These are phyloP conservation scores for Carex pumila DNA, from an alignment of 176 grass and related monocot species.

Conservation along the genomic window DNA sequence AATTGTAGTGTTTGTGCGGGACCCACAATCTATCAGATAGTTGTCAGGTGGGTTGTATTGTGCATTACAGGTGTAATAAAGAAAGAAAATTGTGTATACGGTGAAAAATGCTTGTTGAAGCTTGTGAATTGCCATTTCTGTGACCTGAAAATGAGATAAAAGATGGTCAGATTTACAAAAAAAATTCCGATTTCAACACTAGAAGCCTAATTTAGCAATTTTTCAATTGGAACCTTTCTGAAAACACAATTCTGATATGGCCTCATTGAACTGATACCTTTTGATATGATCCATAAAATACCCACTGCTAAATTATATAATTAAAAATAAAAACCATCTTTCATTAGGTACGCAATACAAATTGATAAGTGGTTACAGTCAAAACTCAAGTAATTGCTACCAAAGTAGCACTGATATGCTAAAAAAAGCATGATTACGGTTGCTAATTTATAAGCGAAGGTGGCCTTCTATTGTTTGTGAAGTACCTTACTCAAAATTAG, in stretches of 20 bases:
- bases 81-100: constrained; percentile 34
- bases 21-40: constrained; percentile 85
- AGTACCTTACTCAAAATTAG: neutral
- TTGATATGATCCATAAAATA: neutral
- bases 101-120: constrained; percentile 19
- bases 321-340: neutral
- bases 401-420: neutral
- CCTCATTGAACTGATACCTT: neutral
- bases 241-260: neutral
- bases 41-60: constrained; percentile 62
- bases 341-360: neutral
- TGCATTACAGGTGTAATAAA: constrained; percentile 30
- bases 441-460: neutral
- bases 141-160: constrained; percentile 33
- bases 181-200: neutral
- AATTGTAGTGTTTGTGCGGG: constrained; percentile 45
- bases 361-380: neutral
- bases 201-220: neutral
- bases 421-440: neutral
- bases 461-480: neutral
- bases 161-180: neutral
- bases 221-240: neutral
- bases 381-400: neutral
- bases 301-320: neutral
- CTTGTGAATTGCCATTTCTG: constrained; percentile 5